Evolutionary conservation across 2,329 filamentous ascomycete genomes (phyloP).

Genomic region (Fusarium palustre): DNA sequence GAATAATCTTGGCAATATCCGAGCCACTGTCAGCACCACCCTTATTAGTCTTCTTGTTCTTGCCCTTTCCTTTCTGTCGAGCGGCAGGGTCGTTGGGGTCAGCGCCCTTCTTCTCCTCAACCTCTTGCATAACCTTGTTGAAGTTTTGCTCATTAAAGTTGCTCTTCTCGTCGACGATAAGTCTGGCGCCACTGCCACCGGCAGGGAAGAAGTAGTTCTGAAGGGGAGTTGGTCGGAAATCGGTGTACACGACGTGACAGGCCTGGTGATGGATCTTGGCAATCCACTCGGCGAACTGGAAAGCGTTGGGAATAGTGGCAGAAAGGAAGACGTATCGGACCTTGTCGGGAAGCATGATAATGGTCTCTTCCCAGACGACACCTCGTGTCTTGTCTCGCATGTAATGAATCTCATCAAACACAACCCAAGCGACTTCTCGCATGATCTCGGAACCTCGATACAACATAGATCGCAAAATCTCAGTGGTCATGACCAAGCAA

Average conservation of each 20-base stretch:
- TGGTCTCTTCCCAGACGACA: constrained; percentile 99
- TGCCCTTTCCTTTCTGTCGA: constrained; percentile 86
- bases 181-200: constrained; percentile 90
- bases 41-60: constrained; percentile 92
- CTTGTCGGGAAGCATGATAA: constrained; percentile 97
- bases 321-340: constrained; percentile 98
- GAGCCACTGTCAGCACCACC: constrained; percentile 79
- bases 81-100: constrained; percentile 84
- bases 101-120: constrained; percentile 87
- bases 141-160: constrained; percentile 98
- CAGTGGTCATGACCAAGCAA: constrained; percentile 98
- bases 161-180: constrained; percentile 97
- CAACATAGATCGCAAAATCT: constrained; percentile 98
- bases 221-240: constrained; percentile 94
- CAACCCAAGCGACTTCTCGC: constrained; percentile 98
- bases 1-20: constrained; percentile 97
- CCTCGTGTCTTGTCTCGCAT: constrained; percentile 94
- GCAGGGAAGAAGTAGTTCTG: constrained; percentile 98
- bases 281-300: constrained; percentile 99
- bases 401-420: constrained; percentile 99
- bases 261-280: constrained; percentile 97
- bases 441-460: constrained; percentile 99
- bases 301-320: constrained; percentile 97
- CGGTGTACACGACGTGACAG: constrained; percentile 98
- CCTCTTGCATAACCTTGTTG: constrained; percentile 91